Conservation (phyloP, 1,284 basidiomycete species). For the Microbotryomycetes sp. region DNA sequence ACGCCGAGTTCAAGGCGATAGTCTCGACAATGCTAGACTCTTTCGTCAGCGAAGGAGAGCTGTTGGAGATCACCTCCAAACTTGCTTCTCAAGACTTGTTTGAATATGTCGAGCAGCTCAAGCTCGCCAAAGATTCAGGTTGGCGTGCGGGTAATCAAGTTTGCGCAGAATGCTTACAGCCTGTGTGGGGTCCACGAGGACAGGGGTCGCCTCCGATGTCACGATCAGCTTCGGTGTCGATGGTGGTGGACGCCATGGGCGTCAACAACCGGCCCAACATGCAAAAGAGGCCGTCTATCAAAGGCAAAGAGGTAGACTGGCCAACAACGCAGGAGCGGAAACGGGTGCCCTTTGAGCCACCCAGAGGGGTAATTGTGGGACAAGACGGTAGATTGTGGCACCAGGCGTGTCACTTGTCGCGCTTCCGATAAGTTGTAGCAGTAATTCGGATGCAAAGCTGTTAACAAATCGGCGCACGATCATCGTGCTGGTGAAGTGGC, state of each 20-base stretch:
- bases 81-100: conserved; percentile 78
- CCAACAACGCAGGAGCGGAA: conserved; percentile 2
- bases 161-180: conserved; percentile 17
- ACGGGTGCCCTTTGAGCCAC: conserved; percentile 1
- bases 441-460: no score
- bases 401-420: conserved; percentile 7
- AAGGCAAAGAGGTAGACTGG: conserved; percentile 37
- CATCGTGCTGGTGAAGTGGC: no score
- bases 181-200: conserved; percentile 22
- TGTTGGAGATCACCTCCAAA: conserved; percentile 78
- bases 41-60: conserved; percentile 82
- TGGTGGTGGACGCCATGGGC: conserved; percentile 27
- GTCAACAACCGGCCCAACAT: conserved; percentile 26
- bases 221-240: conserved; percentile 20
- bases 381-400: conserved; percentile 25
- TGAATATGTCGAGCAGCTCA: conserved; percentile 53
- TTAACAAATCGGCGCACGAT: no score
- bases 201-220: conserved; percentile 24
- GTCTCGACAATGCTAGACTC: conserved; percentile 89
- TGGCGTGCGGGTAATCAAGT: conserved; percentile 22
- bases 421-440: no score
- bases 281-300: conserved; percentile 32
- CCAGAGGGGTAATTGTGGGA: conserved; percentile 18
- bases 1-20: conserved; percentile 85
- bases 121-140: conserved; percentile 19